Evolutionary conservation across 805 yeast genomes (phyloP), one percentile per base, ranked within the genome.

Genomic region (Wickerhamiella dianesei): DNA sequence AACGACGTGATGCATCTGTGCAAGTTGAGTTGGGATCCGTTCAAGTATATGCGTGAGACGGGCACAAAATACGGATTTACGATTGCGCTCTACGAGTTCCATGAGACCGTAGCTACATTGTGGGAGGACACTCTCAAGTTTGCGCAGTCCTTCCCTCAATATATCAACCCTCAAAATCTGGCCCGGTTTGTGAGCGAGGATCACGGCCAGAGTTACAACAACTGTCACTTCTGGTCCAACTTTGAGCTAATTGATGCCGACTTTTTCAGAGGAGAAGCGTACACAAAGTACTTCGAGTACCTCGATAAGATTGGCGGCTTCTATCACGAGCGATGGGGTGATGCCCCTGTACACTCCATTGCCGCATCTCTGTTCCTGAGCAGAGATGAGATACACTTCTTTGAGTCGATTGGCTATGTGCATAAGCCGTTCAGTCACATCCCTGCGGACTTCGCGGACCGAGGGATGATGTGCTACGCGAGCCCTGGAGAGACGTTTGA

Each of bases 321-420:
- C 60, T 86, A 82, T 68, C 86, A 86, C 65, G 95, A 86, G 63
- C 67, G 95, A 49, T 87, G 96, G 96, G 96, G 96, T 13, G 96
- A 87, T 65, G 95, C 95, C 0, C 95, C 95, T 0, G 83, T 86
- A 14, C 95, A 86, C 61, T 69, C 89, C 0, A 67, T 85, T 21
- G 94, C 77, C 1, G 78, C 75, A 1, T 61, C 82, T 0, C 60
- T 83, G 40, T 60, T 83, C 40, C 63, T 83, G 50, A 74, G 77
- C 52, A 71, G 67, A 45, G 60, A 68, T 17, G 80, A 84, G 58
- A 64, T 87, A 36, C 81, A 79, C 59, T 85, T 81, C 67, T 83
- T 87, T 61, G 79, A 79, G 48, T 94, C 86, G 56, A 69, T 86
- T 16, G 95, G 95, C 0, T 86, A 86, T 60, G 70, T 62, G 50